Conservation (phyloP, 2,329 filamentous ascomycete species). For the Juglanconis sp. region DNA sequence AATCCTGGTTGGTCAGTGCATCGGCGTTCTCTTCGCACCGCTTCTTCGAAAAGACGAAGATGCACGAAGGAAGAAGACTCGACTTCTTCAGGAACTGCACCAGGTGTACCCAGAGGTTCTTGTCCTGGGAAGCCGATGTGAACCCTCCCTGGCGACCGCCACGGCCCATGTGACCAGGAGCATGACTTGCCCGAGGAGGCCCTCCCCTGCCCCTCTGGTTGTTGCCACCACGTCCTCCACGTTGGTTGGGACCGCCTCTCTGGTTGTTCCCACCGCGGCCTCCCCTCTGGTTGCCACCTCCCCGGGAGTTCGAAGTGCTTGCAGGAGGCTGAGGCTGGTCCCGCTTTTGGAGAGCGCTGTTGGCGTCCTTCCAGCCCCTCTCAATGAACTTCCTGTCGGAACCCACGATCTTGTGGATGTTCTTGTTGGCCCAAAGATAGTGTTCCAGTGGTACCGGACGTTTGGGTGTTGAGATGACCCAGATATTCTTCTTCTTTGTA, state of each 20-base stretch:
- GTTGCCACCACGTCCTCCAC: slow-evolving; percentile 48
- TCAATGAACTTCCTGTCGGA: slow-evolving; percentile 89
- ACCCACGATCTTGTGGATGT: slow-evolving; percentile 91
- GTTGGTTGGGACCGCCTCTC: slow-evolving; percentile 43
- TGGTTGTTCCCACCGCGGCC: slow-evolving; percentile 46
- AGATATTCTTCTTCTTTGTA: slow-evolving; percentile 98
- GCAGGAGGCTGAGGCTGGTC: slow-evolving; percentile 65
- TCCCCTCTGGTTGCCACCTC: slow-evolving; percentile 50
- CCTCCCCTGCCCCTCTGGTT: slow-evolving; percentile 55
- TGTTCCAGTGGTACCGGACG: slow-evolving; percentile 92
- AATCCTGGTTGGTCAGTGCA: slow-evolving; percentile 91
- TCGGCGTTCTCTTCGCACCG: slow-evolving; percentile 96
- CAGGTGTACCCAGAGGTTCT: slow-evolving; percentile 93
- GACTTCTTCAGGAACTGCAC: slow-evolving; percentile 88
- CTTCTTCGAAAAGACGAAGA: slow-evolving; percentile 99
- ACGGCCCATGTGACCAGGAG: slow-evolving; percentile 82
- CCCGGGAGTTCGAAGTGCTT: slow-evolving; percentile 36
- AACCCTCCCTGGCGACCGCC: slow-evolving; percentile 81
- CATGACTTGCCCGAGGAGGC: slow-evolving; percentile 58
- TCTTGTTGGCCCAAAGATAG: slow-evolving; percentile 91
- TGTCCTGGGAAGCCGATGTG: slow-evolving; percentile 88
- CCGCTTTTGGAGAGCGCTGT: slow-evolving; percentile 74
- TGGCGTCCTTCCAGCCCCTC: slow-evolving; percentile 91
- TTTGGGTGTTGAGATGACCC: slow-evolving; percentile 96
- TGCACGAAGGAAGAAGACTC: slow-evolving; percentile 83